Percentiles rank a stretch among this genome's conserved stretches.
phyloP scores from a whole-genome alignment of 352 stramenopile species.

The Globisporangium acanthophoron region DNA sequence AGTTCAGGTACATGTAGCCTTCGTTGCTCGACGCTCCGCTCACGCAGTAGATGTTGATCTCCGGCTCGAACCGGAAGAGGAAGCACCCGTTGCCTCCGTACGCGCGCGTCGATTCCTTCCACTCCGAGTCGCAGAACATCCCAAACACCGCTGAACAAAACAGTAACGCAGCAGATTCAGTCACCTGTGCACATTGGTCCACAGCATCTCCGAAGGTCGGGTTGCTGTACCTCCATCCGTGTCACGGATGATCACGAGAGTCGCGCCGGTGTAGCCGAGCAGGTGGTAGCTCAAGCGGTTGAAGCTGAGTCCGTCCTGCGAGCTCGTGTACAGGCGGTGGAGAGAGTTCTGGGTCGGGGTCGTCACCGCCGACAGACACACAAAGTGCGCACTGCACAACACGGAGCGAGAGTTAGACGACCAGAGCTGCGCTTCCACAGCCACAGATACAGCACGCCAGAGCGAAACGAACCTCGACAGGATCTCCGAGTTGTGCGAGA shows the following conservation, averaged over 20 bases:
- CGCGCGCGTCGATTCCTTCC: slow-evolving; percentile 75
- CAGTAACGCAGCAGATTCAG: not conserved
- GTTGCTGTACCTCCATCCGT: slow-evolving; percentile 43
- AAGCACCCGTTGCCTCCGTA: slow-evolving; percentile 83
- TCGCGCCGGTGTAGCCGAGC: slow-evolving; percentile 70
- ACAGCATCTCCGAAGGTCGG: not conserved
- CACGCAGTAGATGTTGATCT: slow-evolving; percentile 59
- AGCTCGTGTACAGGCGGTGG: slow-evolving; percentile 72
- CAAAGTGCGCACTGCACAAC: slow-evolving; percentile 56
- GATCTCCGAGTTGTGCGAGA: slow-evolving; percentile 67
- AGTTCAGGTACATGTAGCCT: slow-evolving; percentile 88
- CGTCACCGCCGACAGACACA: slow-evolving; percentile 49
- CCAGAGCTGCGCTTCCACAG: not conserved
- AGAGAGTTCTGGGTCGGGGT: slow-evolving; percentile 53
- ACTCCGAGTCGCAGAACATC: slow-evolving; percentile 83
- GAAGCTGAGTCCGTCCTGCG: slow-evolving; percentile 77
- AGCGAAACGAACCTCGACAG: slow-evolving; percentile 41
- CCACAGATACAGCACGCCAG: not conserved
- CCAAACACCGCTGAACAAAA: slow-evolving; percentile 61
- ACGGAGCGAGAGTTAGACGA: not conserved
- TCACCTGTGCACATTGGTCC: not conserved
- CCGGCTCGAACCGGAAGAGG: slow-evolving; percentile 61
- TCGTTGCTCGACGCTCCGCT: slow-evolving; percentile 34
- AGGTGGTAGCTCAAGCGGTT: slow-evolving; percentile 81
- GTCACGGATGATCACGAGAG: slow-evolving; percentile 63